phyloP scores from a whole-genome alignment of 2,329 filamentous ascomycete species.

The Phialophora macrospora region DNA sequence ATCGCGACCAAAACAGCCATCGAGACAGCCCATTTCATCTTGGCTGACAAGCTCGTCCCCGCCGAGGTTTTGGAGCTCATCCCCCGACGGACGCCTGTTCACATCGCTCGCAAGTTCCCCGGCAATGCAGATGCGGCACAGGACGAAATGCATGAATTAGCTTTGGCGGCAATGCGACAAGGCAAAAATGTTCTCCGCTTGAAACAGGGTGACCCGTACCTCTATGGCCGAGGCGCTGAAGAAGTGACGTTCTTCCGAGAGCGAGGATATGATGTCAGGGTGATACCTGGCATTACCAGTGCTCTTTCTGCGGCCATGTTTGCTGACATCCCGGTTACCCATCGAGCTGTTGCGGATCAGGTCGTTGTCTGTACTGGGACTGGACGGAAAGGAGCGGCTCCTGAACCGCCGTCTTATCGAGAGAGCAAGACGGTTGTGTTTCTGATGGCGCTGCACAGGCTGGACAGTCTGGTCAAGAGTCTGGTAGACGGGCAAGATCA shows the following conservation, averaged over 20 bases:
- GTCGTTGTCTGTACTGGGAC: slow-evolving; percentile 96
- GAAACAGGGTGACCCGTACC: slow-evolving; percentile 95
- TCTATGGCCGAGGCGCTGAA: slow-evolving; percentile 93
- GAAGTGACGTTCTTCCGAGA: slow-evolving; percentile 82
- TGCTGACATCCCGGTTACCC: slow-evolving; percentile 83
- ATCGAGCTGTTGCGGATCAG: slow-evolving; percentile 88
- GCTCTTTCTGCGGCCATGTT: slow-evolving; percentile 87
- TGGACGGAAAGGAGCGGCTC: slow-evolving; percentile 82
- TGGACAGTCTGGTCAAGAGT: slow-evolving; percentile 73
- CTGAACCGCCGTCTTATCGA: slow-evolving; percentile 79
- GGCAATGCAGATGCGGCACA: slow-evolving; percentile 95
- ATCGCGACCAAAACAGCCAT: slow-evolving; percentile 59
- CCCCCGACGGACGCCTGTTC: slow-evolving; percentile 83
- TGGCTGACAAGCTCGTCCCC: slow-evolving; percentile 65
- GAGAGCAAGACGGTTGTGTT: slow-evolving; percentile 83
- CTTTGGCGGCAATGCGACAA: slow-evolving; percentile 68
- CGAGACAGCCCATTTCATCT: slow-evolving; percentile 53
- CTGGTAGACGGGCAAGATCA: slow-evolving; percentile 56
- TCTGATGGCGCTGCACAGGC: slow-evolving; percentile 90
- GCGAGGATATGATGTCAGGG: slow-evolving; percentile 70
- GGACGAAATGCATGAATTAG: slow-evolving; percentile 81
- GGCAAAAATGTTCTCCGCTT: slow-evolving; percentile 84
- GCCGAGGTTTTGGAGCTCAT: slow-evolving; percentile 84
- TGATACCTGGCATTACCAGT: slow-evolving; percentile 89
- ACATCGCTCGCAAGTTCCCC: slow-evolving; percentile 96